A percentile compares a stretch with the other conserved stretches of the same genome.
These are phyloP conservation scores for Balakata baccata DNA, from an alignment of 345 rosid species.

Conservation along the genomic window DNA sequence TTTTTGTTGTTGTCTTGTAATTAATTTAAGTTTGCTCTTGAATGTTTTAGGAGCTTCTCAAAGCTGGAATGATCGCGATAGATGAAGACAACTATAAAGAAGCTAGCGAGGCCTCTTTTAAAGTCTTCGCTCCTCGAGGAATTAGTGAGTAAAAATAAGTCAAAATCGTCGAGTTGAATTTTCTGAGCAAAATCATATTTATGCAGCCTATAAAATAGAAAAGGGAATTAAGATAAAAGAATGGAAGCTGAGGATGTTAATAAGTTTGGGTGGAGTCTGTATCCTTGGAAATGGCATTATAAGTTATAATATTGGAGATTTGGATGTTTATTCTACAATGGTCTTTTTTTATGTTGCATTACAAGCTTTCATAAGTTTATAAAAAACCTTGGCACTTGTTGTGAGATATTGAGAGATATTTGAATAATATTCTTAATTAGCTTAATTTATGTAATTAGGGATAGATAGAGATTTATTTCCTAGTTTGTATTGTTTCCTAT, in stretches of 20 bases:
- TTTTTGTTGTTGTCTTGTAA: slow-evolving; percentile 17
- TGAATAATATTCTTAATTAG: too few relatives aligned
- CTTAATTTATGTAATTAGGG: too few relatives aligned
- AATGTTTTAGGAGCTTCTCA: slow-evolving; percentile 67
- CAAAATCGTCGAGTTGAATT: slow-evolving; percentile 13
- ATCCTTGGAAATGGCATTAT: neutral
- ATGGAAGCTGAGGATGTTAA: neutral
- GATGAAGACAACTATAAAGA: slow-evolving; percentile 96
- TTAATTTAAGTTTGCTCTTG: slow-evolving; percentile 23
- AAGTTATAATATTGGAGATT: neutral
- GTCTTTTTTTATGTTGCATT: neutral
- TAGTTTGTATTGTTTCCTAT: too few relatives aligned
- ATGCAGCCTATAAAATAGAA: neutral
- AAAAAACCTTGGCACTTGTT: too few relatives aligned
- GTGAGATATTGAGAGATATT: too few relatives aligned
- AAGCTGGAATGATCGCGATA: slow-evolving; percentile 55
- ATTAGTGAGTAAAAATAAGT: slow-evolving; percentile 60
- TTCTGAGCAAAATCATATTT: slow-evolving; percentile 1
- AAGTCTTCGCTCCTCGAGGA: slow-evolving; percentile 87
- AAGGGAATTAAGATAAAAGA: neutral
- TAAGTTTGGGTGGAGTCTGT: neutral
- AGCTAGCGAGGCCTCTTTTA: slow-evolving; percentile 85
- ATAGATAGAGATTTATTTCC: too few relatives aligned
- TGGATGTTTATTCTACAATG: neutral
- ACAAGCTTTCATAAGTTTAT: neutral